Conservation (phyloP, 2,329 filamentous ascomycete genomes). For the Daldinia sp. region DNA sequence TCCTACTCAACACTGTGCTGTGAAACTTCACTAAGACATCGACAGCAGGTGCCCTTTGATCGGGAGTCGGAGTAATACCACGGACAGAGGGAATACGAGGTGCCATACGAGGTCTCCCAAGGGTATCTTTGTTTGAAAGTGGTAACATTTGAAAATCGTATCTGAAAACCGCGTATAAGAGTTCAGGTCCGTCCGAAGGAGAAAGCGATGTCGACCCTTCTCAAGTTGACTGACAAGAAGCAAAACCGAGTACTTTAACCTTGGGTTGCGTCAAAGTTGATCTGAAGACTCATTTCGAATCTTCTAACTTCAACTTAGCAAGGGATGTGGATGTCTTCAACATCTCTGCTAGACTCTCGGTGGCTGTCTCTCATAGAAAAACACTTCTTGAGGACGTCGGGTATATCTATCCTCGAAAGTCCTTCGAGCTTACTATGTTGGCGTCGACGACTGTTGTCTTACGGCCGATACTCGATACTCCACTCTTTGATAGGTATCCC, state of each 20-base stretch:
- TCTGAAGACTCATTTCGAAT: background rate
- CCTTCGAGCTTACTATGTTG: background rate
- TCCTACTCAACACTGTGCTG: conserved; percentile 8
- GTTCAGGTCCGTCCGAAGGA: background rate
- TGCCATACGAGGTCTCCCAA: conserved; percentile 1
- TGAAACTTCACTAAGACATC: conserved; percentile 17
- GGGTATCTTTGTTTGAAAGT: background rate
- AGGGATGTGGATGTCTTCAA: no score
- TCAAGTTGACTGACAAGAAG: background rate
- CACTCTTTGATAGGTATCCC: background rate
- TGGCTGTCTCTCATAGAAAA: background rate
- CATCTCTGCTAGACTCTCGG: background rate
- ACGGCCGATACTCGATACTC: background rate
- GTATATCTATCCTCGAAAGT: background rate
- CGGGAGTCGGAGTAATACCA: background rate
- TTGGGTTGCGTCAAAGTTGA: background rate
- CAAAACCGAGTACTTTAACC: background rate
- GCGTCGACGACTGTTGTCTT: background rate
- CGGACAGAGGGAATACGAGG: conserved; percentile 15
- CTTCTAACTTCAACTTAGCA: background rate
- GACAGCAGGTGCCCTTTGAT: conserved; percentile 5
- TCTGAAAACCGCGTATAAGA: conserved; percentile 8
- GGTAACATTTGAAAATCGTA: background rate
- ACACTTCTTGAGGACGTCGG: background rate
- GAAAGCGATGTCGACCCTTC: background rate